A percentile compares a stretch with the other conserved stretches of the same genome.
These are phyloP conservation scores for Penicillium sp. DNA, from an alignment of 2,329 filamentous ascomycete genomes.

Conservation along the genomic window DNA sequence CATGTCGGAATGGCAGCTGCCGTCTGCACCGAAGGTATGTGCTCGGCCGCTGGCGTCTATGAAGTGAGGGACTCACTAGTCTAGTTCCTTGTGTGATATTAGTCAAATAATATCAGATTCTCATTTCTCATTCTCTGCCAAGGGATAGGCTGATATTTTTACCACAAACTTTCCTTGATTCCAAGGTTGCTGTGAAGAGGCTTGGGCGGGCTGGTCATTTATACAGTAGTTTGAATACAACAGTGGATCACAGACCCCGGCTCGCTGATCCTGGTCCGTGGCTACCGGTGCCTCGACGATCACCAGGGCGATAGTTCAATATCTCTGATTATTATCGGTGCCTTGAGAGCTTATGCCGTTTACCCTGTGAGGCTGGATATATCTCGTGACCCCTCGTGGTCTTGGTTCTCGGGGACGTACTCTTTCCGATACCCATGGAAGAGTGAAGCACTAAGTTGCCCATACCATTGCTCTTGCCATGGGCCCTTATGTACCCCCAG, in stretches of 20 bases:
- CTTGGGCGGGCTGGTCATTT: background rate
- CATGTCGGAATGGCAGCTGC: slow-evolving; percentile 8
- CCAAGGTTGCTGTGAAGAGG: background rate
- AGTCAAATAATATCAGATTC: background rate
- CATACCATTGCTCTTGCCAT: slow-evolving; percentile 14
- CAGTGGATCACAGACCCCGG: background rate
- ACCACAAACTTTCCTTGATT: background rate
- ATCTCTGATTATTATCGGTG: background rate
- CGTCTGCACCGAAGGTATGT: background rate
- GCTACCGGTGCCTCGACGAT: background rate
- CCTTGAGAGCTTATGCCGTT: background rate
- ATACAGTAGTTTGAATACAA: background rate
- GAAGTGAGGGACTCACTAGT: slow-evolving; percentile 15
- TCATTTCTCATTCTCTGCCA: slow-evolving; percentile 6
- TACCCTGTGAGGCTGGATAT: background rate
- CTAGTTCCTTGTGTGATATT: slow-evolving; percentile 4
- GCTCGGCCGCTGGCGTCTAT: background rate
- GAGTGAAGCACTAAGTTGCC: background rate
- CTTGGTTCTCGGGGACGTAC: background rate
- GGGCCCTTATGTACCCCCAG: slow-evolving; percentile 33
- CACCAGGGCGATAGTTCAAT: background rate
- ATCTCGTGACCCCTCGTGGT: background rate
- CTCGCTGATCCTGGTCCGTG: background rate
- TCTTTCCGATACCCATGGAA: background rate
- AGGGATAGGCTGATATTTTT: slow-evolving; percentile 7